phyloP scores from a whole-genome alignment of 371 early-diverging fungal genomes.

The Zychaea mexicana region DNA sequence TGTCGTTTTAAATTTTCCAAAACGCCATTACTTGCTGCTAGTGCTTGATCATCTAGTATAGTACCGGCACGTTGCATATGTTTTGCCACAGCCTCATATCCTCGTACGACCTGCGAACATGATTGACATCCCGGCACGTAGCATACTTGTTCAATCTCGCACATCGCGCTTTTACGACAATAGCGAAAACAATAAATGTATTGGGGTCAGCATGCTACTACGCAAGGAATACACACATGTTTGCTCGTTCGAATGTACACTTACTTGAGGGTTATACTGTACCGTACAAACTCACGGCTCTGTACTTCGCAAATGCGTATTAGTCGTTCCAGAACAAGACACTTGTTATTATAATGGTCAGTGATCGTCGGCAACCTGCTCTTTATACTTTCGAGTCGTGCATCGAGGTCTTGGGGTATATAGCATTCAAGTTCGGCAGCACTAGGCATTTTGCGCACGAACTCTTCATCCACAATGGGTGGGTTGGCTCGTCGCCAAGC shows the following conservation, averaged over 20 bases:
- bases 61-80: conserved; percentile 44
- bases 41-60: conserved; percentile 48
- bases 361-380: conserved; percentile 37
- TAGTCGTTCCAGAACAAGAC: conserved; percentile 55
- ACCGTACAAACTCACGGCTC: conserved; percentile 46
- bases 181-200: background rate
- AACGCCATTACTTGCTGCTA: conserved; percentile 41
- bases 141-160: conserved; percentile 51
- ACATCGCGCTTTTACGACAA: conserved; percentile 38
- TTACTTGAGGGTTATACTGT: conserved; percentile 53
- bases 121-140: conserved; percentile 48
- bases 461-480: conserved; percentile 57
- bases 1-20: conserved; percentile 63
- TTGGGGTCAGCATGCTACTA: background rate
- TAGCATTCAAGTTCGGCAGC: conserved; percentile 33
- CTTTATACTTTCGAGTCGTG: conserved; percentile 32
- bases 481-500: conserved; percentile 57
- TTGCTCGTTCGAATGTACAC: background rate
- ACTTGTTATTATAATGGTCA: conserved; percentile 58
- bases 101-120: conserved; percentile 51
- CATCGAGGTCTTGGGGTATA: conserved; percentile 46
- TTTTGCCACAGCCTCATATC: conserved; percentile 47
- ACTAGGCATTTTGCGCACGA: conserved; percentile 32
- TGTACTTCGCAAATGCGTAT: conserved; percentile 57
- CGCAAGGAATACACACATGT: background rate